A percentile compares a stretch with the other conserved stretches of the same genome.
Conservation (phyloP, 164 flowering plant genomes). For the Liriodendron chinense region DNA sequence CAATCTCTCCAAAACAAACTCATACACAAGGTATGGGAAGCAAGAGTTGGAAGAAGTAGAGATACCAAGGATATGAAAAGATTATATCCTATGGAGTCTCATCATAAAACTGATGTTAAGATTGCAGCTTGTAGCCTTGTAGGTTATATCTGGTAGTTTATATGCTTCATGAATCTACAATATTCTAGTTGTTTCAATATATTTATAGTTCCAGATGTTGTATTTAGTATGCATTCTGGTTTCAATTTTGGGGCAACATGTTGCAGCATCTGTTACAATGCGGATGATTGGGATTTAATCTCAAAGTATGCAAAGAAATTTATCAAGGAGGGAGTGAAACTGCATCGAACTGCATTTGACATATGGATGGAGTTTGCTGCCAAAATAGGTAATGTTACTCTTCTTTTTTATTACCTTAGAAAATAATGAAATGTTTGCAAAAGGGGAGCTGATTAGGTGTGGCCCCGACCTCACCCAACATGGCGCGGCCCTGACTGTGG, state of each 20-base stretch:
- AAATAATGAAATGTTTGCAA: too few species aligned
- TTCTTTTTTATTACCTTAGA: not conserved
- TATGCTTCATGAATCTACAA: not conserved
- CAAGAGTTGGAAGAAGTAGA: too few species aligned
- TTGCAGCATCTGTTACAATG: constrained; percentile 71
- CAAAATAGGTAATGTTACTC: constrained; percentile 46
- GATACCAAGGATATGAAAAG: too few species aligned
- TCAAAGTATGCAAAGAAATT: constrained; percentile 66
- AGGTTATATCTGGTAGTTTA: not conserved
- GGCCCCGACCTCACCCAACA: too few species aligned
- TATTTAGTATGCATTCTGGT: not conserved
- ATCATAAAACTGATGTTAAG: not conserved
- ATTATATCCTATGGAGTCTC: not conserved
- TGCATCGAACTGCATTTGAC: constrained; percentile 63
- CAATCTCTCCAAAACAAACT: too few species aligned
- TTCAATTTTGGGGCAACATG: not conserved
- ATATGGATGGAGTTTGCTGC: constrained; percentile 91
- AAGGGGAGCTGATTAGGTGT: too few species aligned
- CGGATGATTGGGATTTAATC: constrained; percentile 61
- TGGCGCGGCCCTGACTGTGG: too few species aligned
- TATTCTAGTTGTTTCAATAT: not conserved
- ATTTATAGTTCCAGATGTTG: not conserved
- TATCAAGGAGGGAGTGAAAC: constrained; percentile 58
- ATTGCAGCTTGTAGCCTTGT: not conserved
- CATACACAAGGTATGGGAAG: too few species aligned